Evolutionary conservation across 805 yeast genomes (phyloP).

Genomic region (Saccharomycopsis amapae): DNA sequence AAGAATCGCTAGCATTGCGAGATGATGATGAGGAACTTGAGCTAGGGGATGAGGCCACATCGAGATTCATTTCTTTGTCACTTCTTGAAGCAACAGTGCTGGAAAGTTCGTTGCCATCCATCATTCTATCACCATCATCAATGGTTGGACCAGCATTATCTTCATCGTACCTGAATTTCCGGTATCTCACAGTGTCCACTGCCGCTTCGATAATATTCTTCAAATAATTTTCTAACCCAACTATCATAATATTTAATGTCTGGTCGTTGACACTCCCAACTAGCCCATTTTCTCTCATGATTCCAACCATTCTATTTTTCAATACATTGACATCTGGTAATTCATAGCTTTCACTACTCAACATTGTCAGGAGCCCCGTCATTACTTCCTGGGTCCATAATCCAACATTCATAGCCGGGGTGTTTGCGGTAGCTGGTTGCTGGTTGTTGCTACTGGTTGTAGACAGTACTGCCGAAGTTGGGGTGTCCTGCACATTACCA

Average conservation of each 20-base stretch:
- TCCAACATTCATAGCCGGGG: not conserved
- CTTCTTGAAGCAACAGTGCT: no score
- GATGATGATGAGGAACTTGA: not conserved
- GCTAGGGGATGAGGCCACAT: not conserved
- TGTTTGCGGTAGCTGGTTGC: not conserved
- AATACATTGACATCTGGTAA: constrained; percentile 74
- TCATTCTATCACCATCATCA: no score
- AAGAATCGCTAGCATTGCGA: not conserved
- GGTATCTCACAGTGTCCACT: constrained; percentile 60
- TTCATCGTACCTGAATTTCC: constrained; percentile 40
- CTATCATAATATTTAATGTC: constrained; percentile 64
- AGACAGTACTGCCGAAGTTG: not conserved
- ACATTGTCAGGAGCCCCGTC: constrained; percentile 75
- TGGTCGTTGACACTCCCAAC: constrained; percentile 73
- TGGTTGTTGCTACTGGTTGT: not conserved
- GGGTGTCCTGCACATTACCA: not conserved
- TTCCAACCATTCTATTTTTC: constrained; percentile 64
- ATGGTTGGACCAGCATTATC: constrained; percentile 24
- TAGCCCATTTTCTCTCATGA: constrained; percentile 84
- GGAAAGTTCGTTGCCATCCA: no score
- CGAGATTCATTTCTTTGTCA: no score
- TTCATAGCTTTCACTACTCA: constrained; percentile 70
- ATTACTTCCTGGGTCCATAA: constrained; percentile 89
- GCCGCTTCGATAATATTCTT: constrained; percentile 68
- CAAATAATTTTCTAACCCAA: constrained; percentile 80